Percentiles rank a stretch among this genome's conserved stretches.
phyloP scores from a whole-genome alignment of 305 asterid species.

The Fraxinus albicans region DNA sequence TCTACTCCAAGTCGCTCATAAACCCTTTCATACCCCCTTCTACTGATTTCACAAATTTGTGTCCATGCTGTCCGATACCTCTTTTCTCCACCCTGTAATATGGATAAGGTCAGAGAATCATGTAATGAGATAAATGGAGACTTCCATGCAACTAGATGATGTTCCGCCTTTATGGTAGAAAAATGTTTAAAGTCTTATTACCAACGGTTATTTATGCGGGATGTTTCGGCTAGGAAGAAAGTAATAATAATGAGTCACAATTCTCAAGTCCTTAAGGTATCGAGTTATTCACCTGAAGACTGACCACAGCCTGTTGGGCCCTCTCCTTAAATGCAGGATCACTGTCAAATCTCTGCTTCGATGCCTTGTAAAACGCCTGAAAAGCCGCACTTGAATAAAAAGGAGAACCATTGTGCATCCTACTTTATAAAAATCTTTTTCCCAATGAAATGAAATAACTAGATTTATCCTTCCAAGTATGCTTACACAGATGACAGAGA shows the following conservation, averaged over 20 bases:
- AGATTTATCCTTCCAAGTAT: not conserved
- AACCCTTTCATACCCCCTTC: conserved; percentile 65
- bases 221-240: conserved; percentile 4
- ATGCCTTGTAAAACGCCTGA: conserved; percentile 88
- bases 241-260: not conserved
- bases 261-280: conserved; percentile 9
- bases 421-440: not conserved
- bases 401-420: conserved; percentile 13
- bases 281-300: conserved; percentile 75
- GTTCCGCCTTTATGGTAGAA: not conserved
- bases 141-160: conserved; percentile 1
- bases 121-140: conserved; percentile 2
- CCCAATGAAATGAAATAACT: not conserved
- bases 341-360: conserved; percentile 73
- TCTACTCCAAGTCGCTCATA: conserved; percentile 73
- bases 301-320: conserved; percentile 89
- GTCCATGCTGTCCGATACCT: conserved; percentile 81
- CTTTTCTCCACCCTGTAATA: conserved; percentile 71
- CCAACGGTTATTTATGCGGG: not conserved
- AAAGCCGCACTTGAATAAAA: conserved; percentile 22
- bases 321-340: conserved; percentile 81
- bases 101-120: conserved; percentile 11
- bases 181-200: not conserved
- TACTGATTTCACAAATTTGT: conserved; percentile 82
- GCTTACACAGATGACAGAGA: not conserved